These are phyloP conservation scores for Jaltomata sinuosa DNA, from an alignment of 257 asterid genomes.

Conservation along the genomic window DNA sequence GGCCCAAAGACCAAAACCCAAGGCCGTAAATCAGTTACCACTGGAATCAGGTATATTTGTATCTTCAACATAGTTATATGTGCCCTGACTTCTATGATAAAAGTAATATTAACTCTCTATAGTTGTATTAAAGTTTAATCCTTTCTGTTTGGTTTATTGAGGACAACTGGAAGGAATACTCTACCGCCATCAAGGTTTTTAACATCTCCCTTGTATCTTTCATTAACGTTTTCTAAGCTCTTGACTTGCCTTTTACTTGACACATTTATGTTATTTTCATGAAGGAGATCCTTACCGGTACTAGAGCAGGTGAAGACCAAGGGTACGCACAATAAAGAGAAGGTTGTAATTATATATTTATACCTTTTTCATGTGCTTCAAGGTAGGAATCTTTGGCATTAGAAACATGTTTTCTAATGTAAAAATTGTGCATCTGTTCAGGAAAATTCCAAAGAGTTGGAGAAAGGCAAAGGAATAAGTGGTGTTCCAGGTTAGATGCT, in stretches of 20 bases:
- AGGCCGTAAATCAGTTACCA: neutral
- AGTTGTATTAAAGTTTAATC: neutral
- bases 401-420: neutral
- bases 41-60: neutral
- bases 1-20: slow-evolving; percentile 23
- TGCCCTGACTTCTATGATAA: neutral
- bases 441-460: slow-evolving; percentile 37
- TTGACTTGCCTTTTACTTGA: slow-evolving; percentile 11
- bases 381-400: neutral
- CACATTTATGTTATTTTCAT: slow-evolving; percentile 20
- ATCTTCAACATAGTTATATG: neutral
- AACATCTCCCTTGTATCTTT: slow-evolving; percentile 5
- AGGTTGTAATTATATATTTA: slow-evolving; percentile 32
- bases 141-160: slow-evolving; percentile 21
- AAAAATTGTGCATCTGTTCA: neutral
- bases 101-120: neutral
- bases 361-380: neutral
- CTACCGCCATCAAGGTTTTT: neutral
- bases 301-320: slow-evolving; percentile 35
- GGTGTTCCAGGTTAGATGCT: slow-evolving; percentile 59
- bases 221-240: slow-evolving; percentile 5
- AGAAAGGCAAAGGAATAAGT: slow-evolving; percentile 29
- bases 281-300: slow-evolving; percentile 68
- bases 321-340: slow-evolving; percentile 18
- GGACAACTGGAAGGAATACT: slow-evolving; percentile 32